Evolutionary conservation across 192 early-diverging fungal genomes (phyloP).

Genomic region (Jimgerdemannia flammicorona): DNA sequence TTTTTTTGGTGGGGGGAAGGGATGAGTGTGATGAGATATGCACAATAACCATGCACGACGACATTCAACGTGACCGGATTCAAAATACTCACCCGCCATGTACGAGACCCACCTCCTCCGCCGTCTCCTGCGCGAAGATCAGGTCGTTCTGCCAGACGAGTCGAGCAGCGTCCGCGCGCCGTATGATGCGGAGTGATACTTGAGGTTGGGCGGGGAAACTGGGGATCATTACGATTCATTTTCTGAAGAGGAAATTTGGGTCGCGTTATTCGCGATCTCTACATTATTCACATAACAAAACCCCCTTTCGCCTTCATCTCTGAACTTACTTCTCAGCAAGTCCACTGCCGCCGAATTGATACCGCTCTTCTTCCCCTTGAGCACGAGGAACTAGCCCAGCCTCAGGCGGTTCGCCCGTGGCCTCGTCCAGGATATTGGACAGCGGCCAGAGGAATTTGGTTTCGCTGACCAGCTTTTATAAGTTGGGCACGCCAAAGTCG

Average conservation of each 20-base stretch:
- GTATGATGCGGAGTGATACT: slow-evolving; percentile 63
- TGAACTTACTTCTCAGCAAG: slow-evolving; percentile 54
- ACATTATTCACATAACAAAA: no score
- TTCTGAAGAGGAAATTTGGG: no score
- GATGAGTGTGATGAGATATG: no score
- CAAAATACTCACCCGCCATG: slow-evolving; percentile 50
- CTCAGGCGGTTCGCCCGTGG: slow-evolving; percentile 26
- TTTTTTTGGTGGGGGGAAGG: no score
- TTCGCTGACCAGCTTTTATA: slow-evolving; percentile 38
- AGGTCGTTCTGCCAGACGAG: slow-evolving; percentile 48
- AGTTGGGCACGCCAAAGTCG: slow-evolving; percentile 60
- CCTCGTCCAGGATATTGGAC: slow-evolving; percentile 55
- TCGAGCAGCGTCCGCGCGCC: slow-evolving; percentile 37
- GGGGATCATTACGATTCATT: slow-evolving; percentile 67
- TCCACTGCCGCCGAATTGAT: slow-evolving; percentile 60
- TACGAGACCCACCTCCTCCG: slow-evolving; percentile 57
- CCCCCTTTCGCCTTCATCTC: no score
- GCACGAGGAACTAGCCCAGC: slow-evolving; percentile 29
- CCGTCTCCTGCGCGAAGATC: slow-evolving; percentile 42
- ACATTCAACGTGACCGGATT: no score
- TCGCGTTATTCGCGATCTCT: no score
- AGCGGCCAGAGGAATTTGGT: slow-evolving; percentile 71
- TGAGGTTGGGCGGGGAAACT: slow-evolving; percentile 51
- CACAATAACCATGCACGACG: no score
- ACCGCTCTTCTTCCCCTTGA: slow-evolving; percentile 36